A percentile compares a stretch with the other conserved stretches of the same genome.
phyloP scores from a whole-genome alignment of 2,329 filamentous ascomycete species.

The Cyclaneusma minus region DNA sequence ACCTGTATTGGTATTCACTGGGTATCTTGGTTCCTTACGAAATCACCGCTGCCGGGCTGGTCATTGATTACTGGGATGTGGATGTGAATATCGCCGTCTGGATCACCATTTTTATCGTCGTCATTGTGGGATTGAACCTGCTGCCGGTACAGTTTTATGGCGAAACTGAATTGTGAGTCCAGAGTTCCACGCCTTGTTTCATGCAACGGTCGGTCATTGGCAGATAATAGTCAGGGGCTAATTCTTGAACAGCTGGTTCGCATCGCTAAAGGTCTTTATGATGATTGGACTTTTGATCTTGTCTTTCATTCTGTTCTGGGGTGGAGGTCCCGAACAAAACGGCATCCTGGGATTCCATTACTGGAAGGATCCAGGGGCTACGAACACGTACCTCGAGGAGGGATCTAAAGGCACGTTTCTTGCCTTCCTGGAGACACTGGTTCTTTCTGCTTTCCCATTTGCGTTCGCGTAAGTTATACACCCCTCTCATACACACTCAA shows the following conservation, averaged over 20 bases:
- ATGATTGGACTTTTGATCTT: conserved; percentile 17
- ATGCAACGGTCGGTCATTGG: no score
- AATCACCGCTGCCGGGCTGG: conserved; percentile 24
- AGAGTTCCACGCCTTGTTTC: no score
- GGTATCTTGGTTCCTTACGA: conserved; percentile 23
- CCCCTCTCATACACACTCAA: no score
- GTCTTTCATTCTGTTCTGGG: conserved; percentile 19
- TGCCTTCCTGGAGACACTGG: conserved; percentile 30
- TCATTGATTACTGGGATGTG: conserved; percentile 27
- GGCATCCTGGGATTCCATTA: conserved; percentile 26
- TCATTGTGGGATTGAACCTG: conserved; percentile 23
- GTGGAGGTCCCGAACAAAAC: conserved; percentile 16
- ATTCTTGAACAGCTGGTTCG: conserved; percentile 10
- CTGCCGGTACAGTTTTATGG: conserved; percentile 39
- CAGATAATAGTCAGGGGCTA: no score
- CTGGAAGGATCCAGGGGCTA: conserved; percentile 31
- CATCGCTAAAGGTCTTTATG: conserved; percentile 17
- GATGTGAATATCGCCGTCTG: conserved; percentile 25
- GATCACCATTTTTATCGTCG: conserved; percentile 23
- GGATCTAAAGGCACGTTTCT: conserved; percentile 32
- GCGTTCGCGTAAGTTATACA: conserved; percentile 31
- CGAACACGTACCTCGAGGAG: conserved; percentile 22
- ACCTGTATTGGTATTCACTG: conserved; percentile 23
- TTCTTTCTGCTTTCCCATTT: conserved; percentile 31
- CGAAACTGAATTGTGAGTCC: conserved; percentile 42